Conservation (phyloP, 116 monocot species). For the Papilionanthe hybrid region DNA sequence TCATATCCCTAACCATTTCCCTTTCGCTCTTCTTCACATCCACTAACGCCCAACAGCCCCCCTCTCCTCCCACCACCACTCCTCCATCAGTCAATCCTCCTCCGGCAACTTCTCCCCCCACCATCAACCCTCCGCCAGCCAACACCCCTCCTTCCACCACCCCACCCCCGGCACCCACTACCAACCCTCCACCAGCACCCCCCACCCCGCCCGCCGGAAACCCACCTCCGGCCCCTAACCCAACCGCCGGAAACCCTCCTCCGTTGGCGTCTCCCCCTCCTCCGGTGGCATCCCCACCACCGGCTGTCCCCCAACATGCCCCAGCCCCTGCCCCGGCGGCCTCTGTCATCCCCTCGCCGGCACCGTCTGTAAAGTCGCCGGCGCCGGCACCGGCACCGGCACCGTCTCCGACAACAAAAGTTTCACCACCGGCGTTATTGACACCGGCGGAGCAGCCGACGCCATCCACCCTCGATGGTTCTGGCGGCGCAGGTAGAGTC, state of each 20-base stretch:
- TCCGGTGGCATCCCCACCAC: too few relatives aligned
- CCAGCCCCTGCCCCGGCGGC: neutral
- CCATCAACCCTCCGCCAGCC: neutral
- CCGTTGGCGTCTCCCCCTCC: too few relatives aligned
- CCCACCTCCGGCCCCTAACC: too few relatives aligned
- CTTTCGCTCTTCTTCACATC: neutral
- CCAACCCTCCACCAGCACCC: rapidly evolving
- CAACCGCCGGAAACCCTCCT: too few relatives aligned
- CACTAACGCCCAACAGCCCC: neutral
- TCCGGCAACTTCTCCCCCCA: neutral
- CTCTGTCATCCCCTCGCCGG: neutral
- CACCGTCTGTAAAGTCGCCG: neutral
- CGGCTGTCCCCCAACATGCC: neutral
- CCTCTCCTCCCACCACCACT: neutral
- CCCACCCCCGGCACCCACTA: neutral
- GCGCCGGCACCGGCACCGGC: neutral
- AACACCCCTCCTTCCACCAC: neutral
- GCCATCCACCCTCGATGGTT: neutral
- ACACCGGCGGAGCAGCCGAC: neutral
- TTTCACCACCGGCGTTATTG: neutral
- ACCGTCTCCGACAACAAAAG: neutral
- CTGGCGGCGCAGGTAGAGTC: neutral
- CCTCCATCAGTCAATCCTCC: neutral
- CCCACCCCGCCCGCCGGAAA: too few relatives aligned
- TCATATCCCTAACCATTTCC: neutral